Evolutionary conservation across 2,329 filamentous ascomycete species (phyloP).

Genomic region (Rutstroemia sp.): DNA sequence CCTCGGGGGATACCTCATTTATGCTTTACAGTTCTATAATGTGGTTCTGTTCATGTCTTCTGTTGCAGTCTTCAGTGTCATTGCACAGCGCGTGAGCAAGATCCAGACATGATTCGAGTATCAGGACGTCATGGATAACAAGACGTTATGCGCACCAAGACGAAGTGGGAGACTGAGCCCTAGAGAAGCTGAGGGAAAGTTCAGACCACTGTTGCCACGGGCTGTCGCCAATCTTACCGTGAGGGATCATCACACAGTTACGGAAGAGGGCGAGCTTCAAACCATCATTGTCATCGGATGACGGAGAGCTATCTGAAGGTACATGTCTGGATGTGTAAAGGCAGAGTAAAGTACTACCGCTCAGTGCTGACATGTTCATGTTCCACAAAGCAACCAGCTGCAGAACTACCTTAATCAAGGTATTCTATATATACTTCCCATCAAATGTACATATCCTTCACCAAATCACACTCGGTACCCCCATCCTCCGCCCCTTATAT

Average conservation of each 20-base stretch:
- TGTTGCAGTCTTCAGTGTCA: conserved; percentile 85
- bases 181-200: too few relatives aligned
- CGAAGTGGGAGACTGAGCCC: not conserved
- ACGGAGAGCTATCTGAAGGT: too few relatives aligned
- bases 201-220: too few relatives aligned
- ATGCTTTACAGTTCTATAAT: conserved; percentile 76
- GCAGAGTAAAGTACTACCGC: not conserved
- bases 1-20: conserved; percentile 2
- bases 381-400: not conserved
- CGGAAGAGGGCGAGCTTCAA: too few relatives aligned
- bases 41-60: conserved; percentile 95
- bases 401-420: not conserved
- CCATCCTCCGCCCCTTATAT: not conserved
- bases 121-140: not conserved
- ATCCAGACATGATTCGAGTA: conserved; percentile 9
- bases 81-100: conserved; percentile 69
- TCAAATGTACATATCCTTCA: not conserved
- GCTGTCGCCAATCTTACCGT: too few relatives aligned
- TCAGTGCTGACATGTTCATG: not conserved
- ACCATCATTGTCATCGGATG: too few relatives aligned
- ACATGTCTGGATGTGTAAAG: not conserved
- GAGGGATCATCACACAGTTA: too few relatives aligned
- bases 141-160: not conserved
- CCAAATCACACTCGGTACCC: not conserved
- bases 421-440: not conserved